Base-by-base conservation (phyloP, 805 yeast genomes). In the Yamadazyma sp. region DNA sequence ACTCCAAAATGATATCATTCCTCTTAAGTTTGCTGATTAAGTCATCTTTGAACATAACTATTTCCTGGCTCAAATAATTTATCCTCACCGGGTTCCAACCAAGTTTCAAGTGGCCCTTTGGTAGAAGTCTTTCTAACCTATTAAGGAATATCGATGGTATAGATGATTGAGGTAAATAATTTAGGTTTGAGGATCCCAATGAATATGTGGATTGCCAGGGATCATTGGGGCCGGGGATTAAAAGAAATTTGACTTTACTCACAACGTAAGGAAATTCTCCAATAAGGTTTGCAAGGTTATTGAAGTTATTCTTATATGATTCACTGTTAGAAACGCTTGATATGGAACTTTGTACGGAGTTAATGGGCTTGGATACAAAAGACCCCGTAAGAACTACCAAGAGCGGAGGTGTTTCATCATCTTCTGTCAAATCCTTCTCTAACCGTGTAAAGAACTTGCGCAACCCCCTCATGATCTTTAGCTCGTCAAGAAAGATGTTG, bases 211-310 rank as follows among this genome's bases (percentile, higher is more conserved):
- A 77, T 23, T 81, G 80, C 97, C 98, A 93, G 0, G 96, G 96
- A 60, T 93, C 99, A 48, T 87, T 84, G 28, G 78, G 77, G 1
- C 99, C 98, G 0, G 98, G 97, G 1, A 91, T 66, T 41, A 93
- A 76, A 1, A 88, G 62, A 19, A 93, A 59, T 35, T 82, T 79
- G 19, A 84, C 71, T 5, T 62, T 54, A 6, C 63, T 53, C 10
- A 79, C 62, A 5, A 88, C 59, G 3, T 57, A 54, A 0, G 87
- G 84, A 48, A 66, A 84, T 32, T 73, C 68, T 7, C 81, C 73
- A 13, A 93, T 53, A 2, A 87, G 51, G 2, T 70, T 67, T 0
- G 95, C 91, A 11, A 93, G 66, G 2, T 78, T 67, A 51, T 90
- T 95, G 60, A 93, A 90, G 17, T 75, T 63, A 25, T 74, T 68